A percentile compares a stretch with the other conserved stretches of the same genome.
phyloP scores from a whole-genome alignment of 768 basidiomycete species.

The Pulveroboletus frians region DNA sequence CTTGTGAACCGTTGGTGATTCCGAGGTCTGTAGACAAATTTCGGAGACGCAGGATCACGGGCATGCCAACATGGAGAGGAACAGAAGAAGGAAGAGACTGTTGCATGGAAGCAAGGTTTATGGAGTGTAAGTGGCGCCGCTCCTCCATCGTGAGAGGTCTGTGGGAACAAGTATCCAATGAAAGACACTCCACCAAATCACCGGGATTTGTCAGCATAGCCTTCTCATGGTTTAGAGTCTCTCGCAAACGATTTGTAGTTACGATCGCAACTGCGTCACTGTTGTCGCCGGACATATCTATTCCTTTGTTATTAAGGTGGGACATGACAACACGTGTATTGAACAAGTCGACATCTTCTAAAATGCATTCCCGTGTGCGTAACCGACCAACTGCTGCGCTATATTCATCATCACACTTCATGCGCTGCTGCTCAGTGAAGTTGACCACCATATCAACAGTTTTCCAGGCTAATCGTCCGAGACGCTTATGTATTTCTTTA shows the following conservation, averaged over 20 bases:
- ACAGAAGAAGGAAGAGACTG: constrained; percentile 17
- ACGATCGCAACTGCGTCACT: no score
- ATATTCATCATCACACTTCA: not conserved
- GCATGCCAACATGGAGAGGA: constrained; percentile 28
- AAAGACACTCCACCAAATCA: not conserved
- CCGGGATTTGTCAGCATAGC: no score
- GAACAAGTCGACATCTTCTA: not conserved
- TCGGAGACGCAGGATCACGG: constrained; percentile 20
- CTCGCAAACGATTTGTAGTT: no score
- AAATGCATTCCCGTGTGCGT: not conserved
- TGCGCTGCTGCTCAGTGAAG: not conserved
- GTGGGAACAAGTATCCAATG: not conserved
- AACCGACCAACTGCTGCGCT: not conserved
- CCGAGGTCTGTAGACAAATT: constrained; percentile 31
- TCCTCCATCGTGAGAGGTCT: not conserved
- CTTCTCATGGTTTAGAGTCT: not conserved
- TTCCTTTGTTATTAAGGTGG: not conserved
- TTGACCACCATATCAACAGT: not conserved
- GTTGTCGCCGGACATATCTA: no score
- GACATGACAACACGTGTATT: not conserved
- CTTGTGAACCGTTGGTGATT: constrained; percentile 30
- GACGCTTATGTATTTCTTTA: not conserved
- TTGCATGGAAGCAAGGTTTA: not conserved
- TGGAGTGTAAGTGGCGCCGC: not conserved
- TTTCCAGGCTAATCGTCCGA: not conserved